Evolutionary conservation across 1,284 basidiomycete genomes (phyloP).

Genomic region (Austroboletus niveus): DNA sequence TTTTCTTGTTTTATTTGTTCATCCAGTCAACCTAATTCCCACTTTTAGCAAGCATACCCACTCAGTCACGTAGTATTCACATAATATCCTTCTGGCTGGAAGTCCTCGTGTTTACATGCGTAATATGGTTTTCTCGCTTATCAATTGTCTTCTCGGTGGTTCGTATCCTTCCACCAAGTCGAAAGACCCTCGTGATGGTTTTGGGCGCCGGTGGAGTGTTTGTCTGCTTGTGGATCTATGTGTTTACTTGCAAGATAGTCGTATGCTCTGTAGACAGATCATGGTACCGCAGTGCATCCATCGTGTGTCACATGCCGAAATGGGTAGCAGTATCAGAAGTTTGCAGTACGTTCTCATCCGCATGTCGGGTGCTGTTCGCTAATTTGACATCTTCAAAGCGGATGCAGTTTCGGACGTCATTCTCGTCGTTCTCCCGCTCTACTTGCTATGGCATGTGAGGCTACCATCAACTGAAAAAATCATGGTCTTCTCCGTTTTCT

Average conservation of each 20-base stretch:
- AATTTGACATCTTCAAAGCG: conserved; percentile 10
- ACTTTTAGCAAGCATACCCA: conserved; percentile 1
- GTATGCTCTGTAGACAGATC: conserved; percentile 14
- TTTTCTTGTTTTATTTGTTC: not conserved
- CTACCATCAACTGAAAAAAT: conserved; percentile 24
- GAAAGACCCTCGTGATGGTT: not conserved
- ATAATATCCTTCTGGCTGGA: conserved; percentile 20
- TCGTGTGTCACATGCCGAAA: conserved; percentile 16
- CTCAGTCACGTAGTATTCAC: conserved; percentile 17
- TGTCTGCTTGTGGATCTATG: conserved; percentile 21
- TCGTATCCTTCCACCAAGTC: conserved; percentile 25
- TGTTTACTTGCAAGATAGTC: conserved; percentile 18
- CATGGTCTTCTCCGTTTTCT: conserved; percentile 31
- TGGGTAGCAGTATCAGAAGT: conserved; percentile 26
- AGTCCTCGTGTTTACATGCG: conserved; percentile 22
- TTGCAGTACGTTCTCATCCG: conserved; percentile 14
- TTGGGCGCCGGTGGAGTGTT: conserved; percentile 9
- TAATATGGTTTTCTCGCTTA: conserved; percentile 30
- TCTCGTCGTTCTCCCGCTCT: conserved; percentile 24
- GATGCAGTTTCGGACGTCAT: conserved; percentile 26
- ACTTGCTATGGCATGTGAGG: conserved; percentile 27
- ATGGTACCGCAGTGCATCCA: conserved; percentile 15
- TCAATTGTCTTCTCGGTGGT: conserved; percentile 29
- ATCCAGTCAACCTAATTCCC: not conserved
- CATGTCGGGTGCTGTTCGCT: not conserved